Evolutionary conservation across 2,329 filamentous ascomycete genomes (phyloP), one percentile per base, ranked within the genome.

Genomic region (Colletotrichum shisoi): DNA sequence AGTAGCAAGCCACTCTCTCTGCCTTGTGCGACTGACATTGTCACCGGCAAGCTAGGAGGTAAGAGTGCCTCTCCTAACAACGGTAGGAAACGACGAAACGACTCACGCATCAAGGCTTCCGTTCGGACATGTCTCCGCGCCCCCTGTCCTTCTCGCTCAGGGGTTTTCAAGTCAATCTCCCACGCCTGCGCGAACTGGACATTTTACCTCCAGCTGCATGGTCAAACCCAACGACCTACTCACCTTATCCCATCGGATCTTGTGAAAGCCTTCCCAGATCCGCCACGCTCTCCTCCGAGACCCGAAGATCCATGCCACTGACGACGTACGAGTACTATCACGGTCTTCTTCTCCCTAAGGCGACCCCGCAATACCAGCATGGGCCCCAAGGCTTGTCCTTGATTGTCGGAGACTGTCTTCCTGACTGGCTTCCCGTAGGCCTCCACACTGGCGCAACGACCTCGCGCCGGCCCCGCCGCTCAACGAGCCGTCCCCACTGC

Each of bases 151-250:
- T 46, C 4, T 46, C 19, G 44, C 44, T 9, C 2, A 3, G 11
- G 44, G 17, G 19, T 46, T 24, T n/a, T 24, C 11, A 24, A 9
- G 44, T 46, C n/a, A 46, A 24, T 24, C 44, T 46, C 44, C 19
- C 11, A 46, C 44, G 44, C 44, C 19, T 46, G n/a, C 44, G n/a
- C 44, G n/a, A 46, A 46, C 15, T 46, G n/a, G 44, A 46, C n/a
- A 46, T 46, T 46, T 46, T 21, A 9, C 19, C 44, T 46, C 44
- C 11, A 17, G 44, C n/a, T 46, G 19, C 5, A 21, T 4, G 1
- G n/a, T 24, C 11, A 11, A 46, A 9, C 19, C 11, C n/a, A 19
- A 46, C 6, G 3, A 24, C 44, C 44, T 46, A 21, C 44, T 46
- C 7, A 24, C 19, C 4, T 46, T 1, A 46, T 24, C 44, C 44